Base-by-base conservation (phyloP, 441 rosid species). In the Breynia disticha region DNA sequence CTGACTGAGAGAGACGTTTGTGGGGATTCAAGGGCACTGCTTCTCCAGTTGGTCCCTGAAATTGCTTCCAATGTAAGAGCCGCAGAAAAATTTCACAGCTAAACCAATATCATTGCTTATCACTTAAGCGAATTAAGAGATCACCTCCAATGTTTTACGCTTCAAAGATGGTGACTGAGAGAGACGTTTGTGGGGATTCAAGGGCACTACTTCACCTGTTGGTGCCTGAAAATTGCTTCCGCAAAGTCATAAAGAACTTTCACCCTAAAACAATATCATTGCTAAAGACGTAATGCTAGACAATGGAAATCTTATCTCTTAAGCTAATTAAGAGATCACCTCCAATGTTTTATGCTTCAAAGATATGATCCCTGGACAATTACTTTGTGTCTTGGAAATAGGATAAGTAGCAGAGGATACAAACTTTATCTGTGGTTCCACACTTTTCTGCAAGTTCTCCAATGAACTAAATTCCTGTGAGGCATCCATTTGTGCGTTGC, bases 81-180 rank as follows among this genome's bases (percentile, higher is more conserved):
- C 54, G 22, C 7, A 41, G 3, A 15, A 41, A 11, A 24, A 42
- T 32, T 16, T 48, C 43, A 54, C 48, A 51, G 54, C 43, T 52
- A 57, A 67, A 47, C n/a, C 56, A 59, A 46, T 11, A 46, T 21
- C 5, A 28, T 28, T 5, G 8, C 35, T 24, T 20, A 32, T 39
- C 50, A 46, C 41, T 35, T 45, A 16, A 16, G 28, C 17, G 56
- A 11, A 32, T 20, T 54, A 11, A 19, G 28, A 53, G 16, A 64
- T 41, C 0, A 90, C 97, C 96, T 79, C 81, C 48, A 41, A 60
- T 35, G 63, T 69, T 79, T 86, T 87, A 55, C 96, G 72, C 72
- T 85, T 94, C 70, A 85, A 69, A 49, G 84, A 79, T 57, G 81
- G 91, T 65, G 79, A 76, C 65, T 55, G 72, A 50, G 90, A 83